Evolutionary conservation across 768 basidiomycete genomes (phyloP).

Genomic region (Xerocomellus intermedius): DNA sequence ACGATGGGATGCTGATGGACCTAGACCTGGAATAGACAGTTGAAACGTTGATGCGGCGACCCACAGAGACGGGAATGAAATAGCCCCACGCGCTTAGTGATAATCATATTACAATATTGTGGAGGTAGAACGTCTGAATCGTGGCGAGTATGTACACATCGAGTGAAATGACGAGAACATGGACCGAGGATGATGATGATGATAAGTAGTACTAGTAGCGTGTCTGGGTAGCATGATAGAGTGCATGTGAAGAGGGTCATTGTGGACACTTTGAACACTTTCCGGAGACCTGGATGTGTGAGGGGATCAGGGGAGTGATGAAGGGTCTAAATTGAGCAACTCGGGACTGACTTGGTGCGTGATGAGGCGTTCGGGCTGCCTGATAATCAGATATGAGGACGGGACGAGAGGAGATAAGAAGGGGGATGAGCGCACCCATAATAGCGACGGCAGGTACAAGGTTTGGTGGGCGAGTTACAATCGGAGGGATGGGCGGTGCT

Average conservation of each 20-base stretch:
- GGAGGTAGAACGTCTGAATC: constrained; percentile 1
- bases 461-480: constrained; percentile 38
- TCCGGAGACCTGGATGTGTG: constrained; percentile 34
- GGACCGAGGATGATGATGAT: too few relatives aligned
- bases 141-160: constrained; percentile 16
- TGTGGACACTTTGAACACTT: constrained; percentile 39
- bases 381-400: constrained; percentile 16
- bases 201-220: too few relatives aligned
- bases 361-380: constrained; percentile 54
- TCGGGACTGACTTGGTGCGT: constrained; percentile 41
- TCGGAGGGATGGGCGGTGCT: constrained; percentile 49
- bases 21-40: constrained; percentile 39
- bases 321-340: constrained; percentile 4
- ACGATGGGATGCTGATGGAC: constrained; percentile 59
- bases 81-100: neutral
- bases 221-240: too few relatives aligned
- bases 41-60: too few relatives aligned
- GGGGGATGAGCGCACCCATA: constrained; percentile 39
- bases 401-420: neutral
- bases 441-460: constrained; percentile 55
- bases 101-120: constrained; percentile 14
- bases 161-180: neutral
- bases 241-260: neutral
- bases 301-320: constrained; percentile 13
- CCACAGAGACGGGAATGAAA: neutral